These are phyloP conservation scores for Aspergillus kassunensis DNA, from an alignment of 495 filamentous ascomycete genomes.

Conservation along the genomic window DNA sequence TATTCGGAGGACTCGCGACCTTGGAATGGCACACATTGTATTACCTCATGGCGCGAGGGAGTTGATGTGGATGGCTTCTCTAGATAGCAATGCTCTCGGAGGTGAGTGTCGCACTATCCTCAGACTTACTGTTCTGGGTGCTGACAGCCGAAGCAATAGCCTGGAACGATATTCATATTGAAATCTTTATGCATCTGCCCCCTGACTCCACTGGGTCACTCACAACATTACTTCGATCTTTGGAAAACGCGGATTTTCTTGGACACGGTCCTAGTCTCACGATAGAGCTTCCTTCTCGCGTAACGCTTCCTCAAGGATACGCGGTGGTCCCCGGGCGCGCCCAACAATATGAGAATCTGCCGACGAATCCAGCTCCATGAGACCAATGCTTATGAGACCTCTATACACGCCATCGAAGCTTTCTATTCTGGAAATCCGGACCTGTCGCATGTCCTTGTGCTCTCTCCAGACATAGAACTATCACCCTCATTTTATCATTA, in stretches of 20 bases:
- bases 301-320: constrained; percentile 58
- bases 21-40: constrained; percentile 55
- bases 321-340: constrained; percentile 56
- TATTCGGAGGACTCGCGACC: constrained; percentile 39
- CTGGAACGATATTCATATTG: constrained; percentile 70
- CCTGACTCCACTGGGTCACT: constrained; percentile 64
- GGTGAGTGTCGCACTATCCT: constrained; percentile 36
- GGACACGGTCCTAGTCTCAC: constrained; percentile 66
- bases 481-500: constrained; percentile 77
- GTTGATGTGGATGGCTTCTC: constrained; percentile 69
- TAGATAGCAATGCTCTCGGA: constrained; percentile 67
- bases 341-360: constrained; percentile 56
- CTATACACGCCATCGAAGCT: constrained; percentile 69
- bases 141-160: constrained; percentile 34
- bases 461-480: constrained; percentile 73
- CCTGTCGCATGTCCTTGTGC: constrained; percentile 66
- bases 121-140: background rate
- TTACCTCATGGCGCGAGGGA: constrained; percentile 59
- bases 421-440: constrained; percentile 67
- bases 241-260: constrained; percentile 69
- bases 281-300: constrained; percentile 67
- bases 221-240: constrained; percentile 66
- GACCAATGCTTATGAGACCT: constrained; percentile 57
- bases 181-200: constrained; percentile 74
- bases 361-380: constrained; percentile 59